Conservation (phyloP, 2,329 filamentous ascomycete genomes). For the Lachnellula suecica region DNA sequence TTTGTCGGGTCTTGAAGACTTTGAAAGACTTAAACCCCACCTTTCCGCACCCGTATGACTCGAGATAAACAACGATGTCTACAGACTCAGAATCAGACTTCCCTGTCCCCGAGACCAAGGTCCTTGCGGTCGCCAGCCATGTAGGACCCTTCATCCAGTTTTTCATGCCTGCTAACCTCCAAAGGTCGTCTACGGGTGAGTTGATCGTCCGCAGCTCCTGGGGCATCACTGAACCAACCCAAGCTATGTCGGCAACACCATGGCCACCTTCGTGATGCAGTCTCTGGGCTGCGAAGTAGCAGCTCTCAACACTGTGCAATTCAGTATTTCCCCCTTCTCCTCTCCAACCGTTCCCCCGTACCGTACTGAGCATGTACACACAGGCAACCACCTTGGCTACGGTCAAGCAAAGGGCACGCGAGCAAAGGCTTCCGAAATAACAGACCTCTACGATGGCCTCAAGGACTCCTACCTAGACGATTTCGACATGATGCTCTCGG, state of each 20-base stretch:
- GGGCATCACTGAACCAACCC: slow-evolving; percentile 14
- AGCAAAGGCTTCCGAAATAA: slow-evolving; percentile 78
- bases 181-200: slow-evolving; percentile 75
- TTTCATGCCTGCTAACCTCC: slow-evolving; percentile 24
- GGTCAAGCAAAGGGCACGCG: slow-evolving; percentile 82
- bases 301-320: slow-evolving; percentile 94
- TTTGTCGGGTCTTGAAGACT: slow-evolving; percentile 1
- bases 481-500: slow-evolving; percentile 93
- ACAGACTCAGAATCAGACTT: slow-evolving; percentile 20
- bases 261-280: slow-evolving; percentile 93
- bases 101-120: slow-evolving; percentile 58
- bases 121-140: slow-evolving; percentile 92
- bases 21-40: slow-evolving; percentile 6
- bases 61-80: slow-evolving; percentile 20
- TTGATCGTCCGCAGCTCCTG: slow-evolving; percentile 22
- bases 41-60: background rate
- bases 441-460: slow-evolving; percentile 80
- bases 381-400: slow-evolving; percentile 96
- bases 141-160: slow-evolving; percentile 53
- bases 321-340: slow-evolving; percentile 63
- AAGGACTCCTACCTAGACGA: slow-evolving; percentile 80
- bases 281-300: slow-evolving; percentile 91
- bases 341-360: background rate
- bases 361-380: slow-evolving; percentile 2
- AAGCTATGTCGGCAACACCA: slow-evolving; percentile 97